Percentiles rank a stretch among this genome's conserved stretches.
phyloP scores from a whole-genome alignment of 1,284 basidiomycete species.

The Ceratobasidium sp. region DNA sequence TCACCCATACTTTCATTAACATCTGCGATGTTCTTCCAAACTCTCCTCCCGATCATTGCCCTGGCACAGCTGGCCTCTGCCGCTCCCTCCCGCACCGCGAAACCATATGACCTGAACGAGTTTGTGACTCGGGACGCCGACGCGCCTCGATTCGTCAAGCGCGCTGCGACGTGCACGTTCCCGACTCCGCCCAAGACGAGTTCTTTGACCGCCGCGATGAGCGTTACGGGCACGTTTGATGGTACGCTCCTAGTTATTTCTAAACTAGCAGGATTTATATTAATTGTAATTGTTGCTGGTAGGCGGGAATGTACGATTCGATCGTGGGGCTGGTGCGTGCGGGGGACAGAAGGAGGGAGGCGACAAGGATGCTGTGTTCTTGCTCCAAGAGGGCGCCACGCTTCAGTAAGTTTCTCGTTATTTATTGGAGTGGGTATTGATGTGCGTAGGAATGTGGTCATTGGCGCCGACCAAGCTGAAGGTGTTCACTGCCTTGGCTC shows the following conservation, averaged over 20 bases:
- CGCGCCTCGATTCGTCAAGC: slow-evolving; percentile 5
- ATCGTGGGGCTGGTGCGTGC: slow-evolving; percentile 27
- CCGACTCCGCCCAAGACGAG: slow-evolving; percentile 6
- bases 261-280: neutral
- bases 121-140: slow-evolving; percentile 12
- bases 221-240: slow-evolving; percentile 7
- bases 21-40: neutral
- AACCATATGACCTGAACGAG: neutral
- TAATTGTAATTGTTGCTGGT: neutral
- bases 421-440: neutral
- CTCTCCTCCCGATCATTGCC: neutral
- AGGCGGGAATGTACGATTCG: slow-evolving; percentile 17
- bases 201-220: neutral
- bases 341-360: slow-evolving; percentile 30
- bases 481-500: slow-evolving; percentile 55
- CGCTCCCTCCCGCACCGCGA: neutral
- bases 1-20: neutral
- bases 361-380: slow-evolving; percentile 35
- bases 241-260: neutral
- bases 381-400: slow-evolving; percentile 50
- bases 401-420: slow-evolving; percentile 39
- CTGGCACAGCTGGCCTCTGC: neutral
- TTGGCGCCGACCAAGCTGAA: slow-evolving; percentile 54
- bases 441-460: slow-evolving; percentile 50
- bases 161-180: slow-evolving; percentile 8